phyloP scores from a whole-genome alignment of 2,329 filamentous ascomycete genomes.

The Penicillium corylophilum region DNA sequence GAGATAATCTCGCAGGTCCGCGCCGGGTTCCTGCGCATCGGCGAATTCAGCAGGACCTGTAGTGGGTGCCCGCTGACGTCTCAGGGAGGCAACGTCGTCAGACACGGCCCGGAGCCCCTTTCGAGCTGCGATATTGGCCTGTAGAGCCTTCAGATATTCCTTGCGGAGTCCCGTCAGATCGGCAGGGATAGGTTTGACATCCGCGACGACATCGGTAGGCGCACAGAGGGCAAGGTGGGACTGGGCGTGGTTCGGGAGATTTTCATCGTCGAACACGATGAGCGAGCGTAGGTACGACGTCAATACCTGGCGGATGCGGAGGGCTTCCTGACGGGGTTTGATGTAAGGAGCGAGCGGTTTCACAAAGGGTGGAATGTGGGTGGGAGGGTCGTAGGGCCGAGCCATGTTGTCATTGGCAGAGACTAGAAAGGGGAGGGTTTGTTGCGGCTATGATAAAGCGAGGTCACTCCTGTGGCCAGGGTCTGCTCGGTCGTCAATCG shows the following conservation, averaged over 20 bases:
- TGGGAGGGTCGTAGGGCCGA: slow-evolving; percentile 15
- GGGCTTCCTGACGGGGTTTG: slow-evolving; percentile 39
- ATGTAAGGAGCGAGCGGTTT: slow-evolving; percentile 41
- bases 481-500: neutral
- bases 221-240: slow-evolving; percentile 39
- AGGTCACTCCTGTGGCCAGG: neutral
- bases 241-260: slow-evolving; percentile 19
- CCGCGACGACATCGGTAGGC: slow-evolving; percentile 31
- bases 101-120: slow-evolving; percentile 37
- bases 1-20: slow-evolving; percentile 42
- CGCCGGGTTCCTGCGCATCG: slow-evolving; percentile 19
- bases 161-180: slow-evolving; percentile 45
- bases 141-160: slow-evolving; percentile 48
- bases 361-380: slow-evolving; percentile 36
- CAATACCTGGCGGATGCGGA: slow-evolving; percentile 41
- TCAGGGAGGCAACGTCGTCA: slow-evolving; percentile 32
- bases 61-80: slow-evolving; percentile 21
- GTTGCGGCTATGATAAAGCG: neutral
- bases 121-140: slow-evolving; percentile 43
- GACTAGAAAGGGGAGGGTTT: neutral
- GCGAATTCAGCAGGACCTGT: slow-evolving; percentile 18
- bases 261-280: slow-evolving; percentile 30
- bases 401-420: slow-evolving; percentile 28
- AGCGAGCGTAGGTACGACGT: slow-evolving; percentile 40
- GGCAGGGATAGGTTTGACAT: slow-evolving; percentile 36